Conservation (phyloP, 805 yeast species). For the Kazachstania psychrophila region DNA sequence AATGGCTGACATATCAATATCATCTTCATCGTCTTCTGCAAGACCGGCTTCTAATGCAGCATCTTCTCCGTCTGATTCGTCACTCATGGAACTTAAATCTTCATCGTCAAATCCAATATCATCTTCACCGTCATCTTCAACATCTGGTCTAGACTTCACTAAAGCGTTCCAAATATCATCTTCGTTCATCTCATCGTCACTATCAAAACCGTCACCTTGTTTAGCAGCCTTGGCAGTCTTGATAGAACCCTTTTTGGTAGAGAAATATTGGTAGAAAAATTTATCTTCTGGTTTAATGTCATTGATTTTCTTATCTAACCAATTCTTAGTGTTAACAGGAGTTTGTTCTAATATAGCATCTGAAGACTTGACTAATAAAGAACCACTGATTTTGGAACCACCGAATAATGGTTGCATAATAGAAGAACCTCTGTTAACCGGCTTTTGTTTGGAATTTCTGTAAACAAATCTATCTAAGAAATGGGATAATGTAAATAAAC, state of each 20-base stretch:
- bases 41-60: constrained; percentile 10
- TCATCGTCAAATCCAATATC: constrained; percentile 39
- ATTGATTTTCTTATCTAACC: constrained; percentile 57
- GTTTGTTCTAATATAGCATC: constrained; percentile 34
- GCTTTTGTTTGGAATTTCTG: constrained; percentile 77
- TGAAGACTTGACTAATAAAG: constrained; percentile 59
- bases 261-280: constrained; percentile 81
- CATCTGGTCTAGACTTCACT: constrained; percentile 64
- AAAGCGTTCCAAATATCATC: constrained; percentile 77
- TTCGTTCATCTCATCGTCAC: constrained; percentile 45
- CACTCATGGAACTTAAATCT: constrained; percentile 25
- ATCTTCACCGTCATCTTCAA: constrained; percentile 42
- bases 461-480: constrained; percentile 94
- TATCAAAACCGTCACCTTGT: constrained; percentile 31
- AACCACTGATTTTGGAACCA: constrained; percentile 48
- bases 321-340: constrained; percentile 79
- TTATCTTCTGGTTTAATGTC: constrained; percentile 78
- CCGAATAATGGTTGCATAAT: constrained; percentile 98
- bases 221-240: constrained; percentile 26
- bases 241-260: constrained; percentile 41
- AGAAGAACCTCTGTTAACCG: constrained; percentile 70
- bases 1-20: constrained; percentile 27
- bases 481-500: constrained; percentile 76
- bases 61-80: constrained; percentile 19
- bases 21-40: constrained; percentile 24